Evolutionary conservation across 257 asterid genomes (phyloP).

Genomic region (Dorcoceras hygrometricum): DNA sequence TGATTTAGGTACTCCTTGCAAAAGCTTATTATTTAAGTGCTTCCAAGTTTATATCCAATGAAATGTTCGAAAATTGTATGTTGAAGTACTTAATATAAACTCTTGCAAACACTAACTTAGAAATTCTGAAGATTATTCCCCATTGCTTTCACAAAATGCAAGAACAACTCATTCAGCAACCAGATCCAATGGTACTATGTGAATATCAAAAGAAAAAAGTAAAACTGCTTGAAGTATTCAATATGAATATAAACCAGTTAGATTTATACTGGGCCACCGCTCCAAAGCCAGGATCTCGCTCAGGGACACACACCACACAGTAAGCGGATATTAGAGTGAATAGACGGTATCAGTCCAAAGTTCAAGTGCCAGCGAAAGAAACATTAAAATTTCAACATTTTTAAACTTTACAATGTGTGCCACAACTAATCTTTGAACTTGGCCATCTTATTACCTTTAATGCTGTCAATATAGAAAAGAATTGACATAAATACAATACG

Average conservation of each 20-base stretch:
- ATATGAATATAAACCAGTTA: too few relatives aligned
- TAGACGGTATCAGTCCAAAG: not conserved
- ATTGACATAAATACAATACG: not conserved
- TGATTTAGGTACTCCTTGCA: too few relatives aligned
- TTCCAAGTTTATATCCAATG: too few relatives aligned
- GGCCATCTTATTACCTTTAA: not conserved
- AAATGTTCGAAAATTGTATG: too few relatives aligned
- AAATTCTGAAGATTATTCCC: not conserved
- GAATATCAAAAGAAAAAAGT: too few relatives aligned
- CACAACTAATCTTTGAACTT: not conserved
- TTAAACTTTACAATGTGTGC: not conserved
- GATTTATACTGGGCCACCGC: not conserved
- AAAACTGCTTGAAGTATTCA: too few relatives aligned
- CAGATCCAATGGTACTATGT: too few relatives aligned
- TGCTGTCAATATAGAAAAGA: not conserved
- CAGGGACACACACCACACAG: not conserved
- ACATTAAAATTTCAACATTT: not conserved
- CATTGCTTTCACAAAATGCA: too few relatives aligned
- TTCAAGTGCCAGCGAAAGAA: not conserved
- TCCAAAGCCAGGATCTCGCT: not conserved
- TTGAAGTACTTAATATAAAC: too few relatives aligned
- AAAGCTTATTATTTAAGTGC: too few relatives aligned
- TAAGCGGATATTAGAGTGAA: not conserved
- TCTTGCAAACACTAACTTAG: too few relatives aligned
- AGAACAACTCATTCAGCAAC: too few relatives aligned